Evolutionary conservation across 805 yeast genomes (phyloP), one percentile per base, ranked within the genome.

Genomic region (Sugiyamaella boreocaroliniensis): DNA sequence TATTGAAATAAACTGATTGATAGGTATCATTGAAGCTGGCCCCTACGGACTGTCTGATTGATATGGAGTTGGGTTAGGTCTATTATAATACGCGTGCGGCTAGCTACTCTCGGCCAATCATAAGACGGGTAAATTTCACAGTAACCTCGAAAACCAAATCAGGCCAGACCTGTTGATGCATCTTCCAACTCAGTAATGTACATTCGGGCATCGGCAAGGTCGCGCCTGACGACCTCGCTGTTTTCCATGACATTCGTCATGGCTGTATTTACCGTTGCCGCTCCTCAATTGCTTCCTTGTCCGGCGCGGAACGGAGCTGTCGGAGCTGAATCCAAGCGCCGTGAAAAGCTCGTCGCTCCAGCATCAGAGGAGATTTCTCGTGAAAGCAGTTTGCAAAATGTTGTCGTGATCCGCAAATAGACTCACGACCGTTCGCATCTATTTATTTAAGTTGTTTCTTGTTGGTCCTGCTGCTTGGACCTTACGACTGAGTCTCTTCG

Each of bases 231-330:
- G 19, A 76, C 78, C 47, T 82, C 87, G 12, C 71, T 85, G 54
- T 85, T 85, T 68, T 79, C 84, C 20, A 80, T 89, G 16, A 85
- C 93, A 0, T 85, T 85, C 57, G 75, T 84, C n/a, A 80, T 86
- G 29, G 85, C 90, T 40, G 78, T 85, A 53, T 78, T 85, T 15
- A 82, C 83, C 14, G 83, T 81, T 52, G 79, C 82, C 0, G 71
- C 71, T 4, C 72, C 74, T 4, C 64, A 68, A 43, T 40, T 68
- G 11, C 58, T 71, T 40, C 69, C 68, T 12, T 71, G 71, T 60
- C 75, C 66, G 8, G 62, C 59, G 26, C 45, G 53, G 7, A 47
- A 55, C 34, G 54, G 53, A 18, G 29, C 54, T 1, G 53, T 57
- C 14, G 60, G 56, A 7, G 53, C 60, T 12, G 60, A 57, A 29